Evolutionary conservation across 1,284 basidiomycete genomes (phyloP).

Genomic region (Moniliophthora roreri): DNA sequence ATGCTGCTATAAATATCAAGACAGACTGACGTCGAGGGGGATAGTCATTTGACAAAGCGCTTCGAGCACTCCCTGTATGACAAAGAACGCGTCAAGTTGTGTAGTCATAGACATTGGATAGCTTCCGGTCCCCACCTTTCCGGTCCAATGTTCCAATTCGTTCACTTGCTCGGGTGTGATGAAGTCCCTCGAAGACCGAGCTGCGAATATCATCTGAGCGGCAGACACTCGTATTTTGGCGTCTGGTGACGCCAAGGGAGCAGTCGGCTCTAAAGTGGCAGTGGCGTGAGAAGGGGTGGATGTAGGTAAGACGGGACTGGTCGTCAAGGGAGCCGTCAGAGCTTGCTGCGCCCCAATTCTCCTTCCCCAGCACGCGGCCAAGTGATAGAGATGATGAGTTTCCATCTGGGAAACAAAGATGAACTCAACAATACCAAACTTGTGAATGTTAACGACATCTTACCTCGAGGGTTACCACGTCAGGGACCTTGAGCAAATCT

Average conservation of each 20-base stretch:
- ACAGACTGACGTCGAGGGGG: constrained; percentile 20
- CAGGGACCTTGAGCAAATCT: constrained; percentile 47
- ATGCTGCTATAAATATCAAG: not conserved
- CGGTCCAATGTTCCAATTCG: constrained; percentile 67
- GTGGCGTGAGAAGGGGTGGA: not conserved
- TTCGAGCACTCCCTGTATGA: constrained; percentile 13
- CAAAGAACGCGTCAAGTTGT: not conserved
- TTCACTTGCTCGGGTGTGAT: constrained; percentile 72
- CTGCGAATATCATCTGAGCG: constrained; percentile 85
- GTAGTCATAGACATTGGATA: not conserved
- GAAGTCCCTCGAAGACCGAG: constrained; percentile 72
- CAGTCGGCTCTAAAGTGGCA: constrained; percentile 27
- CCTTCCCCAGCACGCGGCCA: constrained; percentile 62
- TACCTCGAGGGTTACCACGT: constrained; percentile 71
- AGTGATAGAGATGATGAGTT: constrained; percentile 75
- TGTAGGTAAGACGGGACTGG: constrained; percentile 42
- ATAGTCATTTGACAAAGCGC: constrained; percentile 18
- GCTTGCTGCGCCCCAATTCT: constrained; percentile 18
- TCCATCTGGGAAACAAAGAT: constrained; percentile 60
- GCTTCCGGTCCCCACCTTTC: constrained; percentile 43
- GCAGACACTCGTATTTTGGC: constrained; percentile 71
- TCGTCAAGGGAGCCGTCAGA: constrained; percentile 39
- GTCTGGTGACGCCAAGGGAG: constrained; percentile 29
- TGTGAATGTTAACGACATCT: constrained; percentile 11
- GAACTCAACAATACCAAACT: constrained; percentile 9